Evolutionary conservation across 2,329 filamentous ascomycete species (phyloP).

Genomic region (Fusarium lyarnte): DNA sequence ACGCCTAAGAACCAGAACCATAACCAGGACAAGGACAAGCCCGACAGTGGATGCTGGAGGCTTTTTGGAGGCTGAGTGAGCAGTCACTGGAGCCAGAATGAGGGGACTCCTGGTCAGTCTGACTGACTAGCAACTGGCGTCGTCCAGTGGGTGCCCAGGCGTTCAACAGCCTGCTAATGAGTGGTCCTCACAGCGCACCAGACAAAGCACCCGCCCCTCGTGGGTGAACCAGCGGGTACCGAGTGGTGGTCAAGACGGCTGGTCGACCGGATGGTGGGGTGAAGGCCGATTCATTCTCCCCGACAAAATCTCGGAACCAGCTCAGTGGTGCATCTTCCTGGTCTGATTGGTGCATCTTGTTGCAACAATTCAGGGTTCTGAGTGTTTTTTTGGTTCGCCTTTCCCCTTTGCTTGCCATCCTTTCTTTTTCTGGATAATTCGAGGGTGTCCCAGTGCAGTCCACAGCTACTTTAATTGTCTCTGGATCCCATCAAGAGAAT

Average conservation of each 20-base stretch:
- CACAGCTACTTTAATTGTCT: conserved; percentile 6
- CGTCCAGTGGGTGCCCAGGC: conserved; percentile 36
- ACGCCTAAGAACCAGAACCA: conserved; percentile 21
- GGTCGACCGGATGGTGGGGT: conserved; percentile 27
- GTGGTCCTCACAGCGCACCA: conserved; percentile 20
- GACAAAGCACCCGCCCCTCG: conserved; percentile 32
- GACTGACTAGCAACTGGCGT: conserved; percentile 33
- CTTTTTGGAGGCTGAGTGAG: conserved; percentile 28
- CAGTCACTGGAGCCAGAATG: conserved; percentile 20
- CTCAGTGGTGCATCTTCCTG: conserved; percentile 32
- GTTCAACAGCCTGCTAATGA: conserved; percentile 37
- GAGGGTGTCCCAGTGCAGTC: conserved; percentile 1
- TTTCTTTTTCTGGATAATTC: conserved; percentile 28
- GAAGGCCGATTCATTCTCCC: conserved; percentile 36
- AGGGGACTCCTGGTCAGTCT: conserved; percentile 38
- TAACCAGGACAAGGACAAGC: conserved; percentile 34
- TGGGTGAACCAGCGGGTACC: conserved; percentile 34
- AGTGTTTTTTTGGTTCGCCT: conserved; percentile 29
- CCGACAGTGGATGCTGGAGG: conserved; percentile 17
- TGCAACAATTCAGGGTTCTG: conserved; percentile 26
- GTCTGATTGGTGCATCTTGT: conserved; percentile 33
- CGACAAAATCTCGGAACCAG: conserved; percentile 45
- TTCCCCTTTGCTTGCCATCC: conserved; percentile 6
- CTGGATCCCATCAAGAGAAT: conserved; percentile 9
- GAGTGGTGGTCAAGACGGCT: conserved; percentile 29